These are phyloP conservation scores for Leishmania turanica DNA, from an alignment of 208 protist species.

Conservation along the genomic window DNA sequence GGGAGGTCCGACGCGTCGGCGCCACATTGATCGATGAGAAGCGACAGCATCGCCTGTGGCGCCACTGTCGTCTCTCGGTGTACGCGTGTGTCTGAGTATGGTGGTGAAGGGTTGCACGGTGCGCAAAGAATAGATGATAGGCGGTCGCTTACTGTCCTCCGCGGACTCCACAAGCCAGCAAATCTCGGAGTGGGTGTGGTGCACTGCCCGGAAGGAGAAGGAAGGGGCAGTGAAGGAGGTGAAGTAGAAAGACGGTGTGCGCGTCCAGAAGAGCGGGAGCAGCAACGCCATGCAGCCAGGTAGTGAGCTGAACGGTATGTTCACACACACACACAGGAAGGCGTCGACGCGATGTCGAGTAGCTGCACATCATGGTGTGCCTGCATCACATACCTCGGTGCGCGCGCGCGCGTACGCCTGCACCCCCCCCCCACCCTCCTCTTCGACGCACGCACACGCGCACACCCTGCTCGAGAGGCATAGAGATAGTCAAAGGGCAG, in stretches of 20 bases:
- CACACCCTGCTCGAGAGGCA: background rate
- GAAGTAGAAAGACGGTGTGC: background rate
- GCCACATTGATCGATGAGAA: constrained; percentile 25
- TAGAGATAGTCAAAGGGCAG: background rate
- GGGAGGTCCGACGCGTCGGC: constrained; percentile 22
- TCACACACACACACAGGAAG: background rate
- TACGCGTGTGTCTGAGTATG: background rate
- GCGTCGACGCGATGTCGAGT: background rate
- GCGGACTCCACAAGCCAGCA: background rate
- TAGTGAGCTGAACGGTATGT: background rate
- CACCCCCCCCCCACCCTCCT: background rate
- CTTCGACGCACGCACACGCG: background rate
- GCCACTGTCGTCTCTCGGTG: background rate
- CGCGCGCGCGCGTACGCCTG: background rate
- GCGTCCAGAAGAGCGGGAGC: background rate
- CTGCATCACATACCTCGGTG: background rate
- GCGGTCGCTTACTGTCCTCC: background rate
- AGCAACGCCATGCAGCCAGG: background rate
- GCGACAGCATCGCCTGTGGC: constrained; percentile 12
- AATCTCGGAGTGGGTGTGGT: background rate
- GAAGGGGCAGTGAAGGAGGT: too few relatives aligned
- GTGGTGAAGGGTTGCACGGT: background rate
- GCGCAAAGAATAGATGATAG: background rate
- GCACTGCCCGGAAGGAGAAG: background rate
- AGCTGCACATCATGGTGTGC: background rate